Base-by-base conservation (phyloP, 768 basidiomycete genomes). In the Postia placenta region DNA sequence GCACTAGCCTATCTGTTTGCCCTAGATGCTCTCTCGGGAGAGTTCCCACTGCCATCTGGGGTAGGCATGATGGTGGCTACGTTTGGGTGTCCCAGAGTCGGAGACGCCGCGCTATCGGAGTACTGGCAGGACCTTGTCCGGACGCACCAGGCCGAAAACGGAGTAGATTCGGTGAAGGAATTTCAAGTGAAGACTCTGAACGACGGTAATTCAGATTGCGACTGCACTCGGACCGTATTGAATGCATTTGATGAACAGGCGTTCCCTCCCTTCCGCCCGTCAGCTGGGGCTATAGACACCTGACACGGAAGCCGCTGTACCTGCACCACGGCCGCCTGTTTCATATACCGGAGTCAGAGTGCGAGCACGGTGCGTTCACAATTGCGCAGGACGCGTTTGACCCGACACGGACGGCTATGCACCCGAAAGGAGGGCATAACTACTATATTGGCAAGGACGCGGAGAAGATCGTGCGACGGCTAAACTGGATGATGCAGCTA, bases 381-480 rank as follows among this genome's bases (percentile, higher is more conserved):
- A 58, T 68, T 19, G 33, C 55, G 12, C 33, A 45, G 23, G 60
- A 57, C 6, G 49, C 51, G 2, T 42, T 56, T n/a, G 54, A 54
- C 20, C 44, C 35, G 15, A 42, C 45, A 12, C n/a, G 46, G 17
- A 28, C 42, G n/a, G 55, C 55, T 19, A 48, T 68, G 14, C 71
- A 74, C 53, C 78, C 79, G 19, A 67, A 69, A 25, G 80, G 80
- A 11, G 81, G 81, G 2, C 80, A 84, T 60, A 81, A 81, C 53
- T 84, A 83, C 59, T 82, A 81, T 61, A 78, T 74, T 49, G 69
- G 70, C 14, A 67, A 78, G 27, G 76, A 81, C 56, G 65, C 78
- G 59, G 79, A 83, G 56, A 67, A 65, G 45, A 60, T 74, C 9
- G 28, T 64, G 12, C 67, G 67, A 9, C 67, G 76, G 44, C 66